A percentile compares a stretch with the other conserved stretches of the same genome.
These are phyloP conservation scores for Fusarium albosuccineum DNA, from an alignment of 2,329 filamentous ascomycete species.

Conservation along the genomic window DNA sequence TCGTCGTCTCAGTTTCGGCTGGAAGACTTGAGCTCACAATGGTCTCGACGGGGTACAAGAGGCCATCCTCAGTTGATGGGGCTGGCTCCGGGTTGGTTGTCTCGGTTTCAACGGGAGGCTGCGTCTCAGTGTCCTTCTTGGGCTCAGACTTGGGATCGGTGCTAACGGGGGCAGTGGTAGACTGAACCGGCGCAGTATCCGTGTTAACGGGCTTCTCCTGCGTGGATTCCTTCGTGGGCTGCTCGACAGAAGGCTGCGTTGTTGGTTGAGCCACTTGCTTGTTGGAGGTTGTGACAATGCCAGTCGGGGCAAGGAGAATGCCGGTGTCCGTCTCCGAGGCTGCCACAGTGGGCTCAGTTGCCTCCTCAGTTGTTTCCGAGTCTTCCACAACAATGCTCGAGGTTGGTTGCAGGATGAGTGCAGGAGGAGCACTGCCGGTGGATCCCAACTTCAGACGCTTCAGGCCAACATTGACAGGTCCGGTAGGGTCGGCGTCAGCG, in stretches of 20 bases:
- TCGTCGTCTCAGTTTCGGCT: neutral
- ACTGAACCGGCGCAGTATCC: neutral
- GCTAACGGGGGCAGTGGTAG: constrained; percentile 3
- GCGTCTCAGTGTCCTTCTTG: constrained; percentile 18
- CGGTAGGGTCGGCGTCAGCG: constrained; percentile 28
- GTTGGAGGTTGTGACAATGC: constrained; percentile 39
- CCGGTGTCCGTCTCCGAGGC: constrained; percentile 38
- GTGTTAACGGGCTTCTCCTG: constrained; percentile 15
- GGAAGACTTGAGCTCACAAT: constrained; percentile 22
- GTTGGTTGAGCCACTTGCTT: constrained; percentile 30
- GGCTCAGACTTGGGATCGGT: constrained; percentile 21
- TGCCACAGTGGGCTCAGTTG: constrained; percentile 9
- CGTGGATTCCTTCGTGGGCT: constrained; percentile 19
- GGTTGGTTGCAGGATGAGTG: constrained; percentile 39
- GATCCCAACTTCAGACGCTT: constrained; percentile 19
- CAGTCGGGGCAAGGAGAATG: constrained; percentile 45
- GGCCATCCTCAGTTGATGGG: constrained; percentile 10
- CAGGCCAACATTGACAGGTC: constrained; percentile 13
- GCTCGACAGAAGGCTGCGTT: constrained; percentile 10
- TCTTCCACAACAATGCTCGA: constrained; percentile 27
- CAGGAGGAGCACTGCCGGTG: constrained; percentile 33
- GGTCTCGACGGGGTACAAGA: constrained; percentile 30
- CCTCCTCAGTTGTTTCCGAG: constrained; percentile 24
- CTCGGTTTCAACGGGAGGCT: constrained; percentile 25
- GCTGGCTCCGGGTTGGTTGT: constrained; percentile 15